Conservation (phyloP, 257 asterid genomes). For the Solanum megistacrolobum region DNA sequence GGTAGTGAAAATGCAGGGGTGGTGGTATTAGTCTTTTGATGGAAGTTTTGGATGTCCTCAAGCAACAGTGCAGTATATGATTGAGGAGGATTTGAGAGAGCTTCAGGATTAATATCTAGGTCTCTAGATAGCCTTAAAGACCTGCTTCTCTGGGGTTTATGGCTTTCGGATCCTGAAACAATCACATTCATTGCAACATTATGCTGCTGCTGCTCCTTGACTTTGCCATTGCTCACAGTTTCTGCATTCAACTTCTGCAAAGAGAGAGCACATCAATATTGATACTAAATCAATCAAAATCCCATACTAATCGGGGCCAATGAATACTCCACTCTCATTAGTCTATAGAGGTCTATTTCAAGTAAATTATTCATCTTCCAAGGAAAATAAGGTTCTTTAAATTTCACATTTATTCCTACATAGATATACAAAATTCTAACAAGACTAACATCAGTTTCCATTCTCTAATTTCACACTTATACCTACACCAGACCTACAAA, state of each 20-base stretch:
- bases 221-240: constrained; percentile 5
- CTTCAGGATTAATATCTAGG: constrained; percentile 57
- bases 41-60: constrained; percentile 92
- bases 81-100: constrained; percentile 38
- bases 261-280: not conserved
- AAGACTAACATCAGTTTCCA: not conserved
- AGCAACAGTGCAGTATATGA: constrained; percentile 73
- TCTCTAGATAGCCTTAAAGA: constrained; percentile 75
- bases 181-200: constrained; percentile 40
- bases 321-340: not conserved
- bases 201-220: constrained; percentile 21
- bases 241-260: constrained; percentile 41
- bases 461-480: not conserved
- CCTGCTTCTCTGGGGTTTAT: constrained; percentile 44
- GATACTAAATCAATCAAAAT: not conserved
- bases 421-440: not conserved
- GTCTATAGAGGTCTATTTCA: not conserved
- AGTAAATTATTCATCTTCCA: not conserved
- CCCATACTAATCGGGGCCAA: not conserved
- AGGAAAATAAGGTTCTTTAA: not conserved
- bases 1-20: constrained; percentile 51
- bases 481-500: not conserved
- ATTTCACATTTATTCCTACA: not conserved
- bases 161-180: constrained; percentile 34
- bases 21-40: constrained; percentile 48